Base-by-base conservation (phyloP, 2,329 filamentous ascomycete genomes). In the Apiospora phragmitis region DNA sequence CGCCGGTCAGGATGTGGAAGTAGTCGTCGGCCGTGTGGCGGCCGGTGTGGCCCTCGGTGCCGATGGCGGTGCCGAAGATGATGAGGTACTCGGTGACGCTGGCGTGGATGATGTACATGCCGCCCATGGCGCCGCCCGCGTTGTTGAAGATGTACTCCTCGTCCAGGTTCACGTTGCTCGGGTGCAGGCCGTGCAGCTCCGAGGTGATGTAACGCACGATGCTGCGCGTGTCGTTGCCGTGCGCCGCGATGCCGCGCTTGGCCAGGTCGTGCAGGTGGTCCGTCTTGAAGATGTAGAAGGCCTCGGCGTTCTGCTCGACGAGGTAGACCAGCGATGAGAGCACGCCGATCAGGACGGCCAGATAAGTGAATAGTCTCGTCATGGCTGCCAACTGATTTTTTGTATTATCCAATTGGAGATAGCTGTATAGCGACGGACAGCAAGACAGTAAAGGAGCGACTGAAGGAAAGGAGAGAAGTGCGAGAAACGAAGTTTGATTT, bases 71-170 rank as follows among this genome's bases (percentile, higher is more conserved):
- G 80, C 93, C 94, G 80, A 96, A 97, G 83, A 97, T 91, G 81
- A 97, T 96, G 75, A 97, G 85, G 83, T 97, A 97, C 82, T 97
- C 94, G 26, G 94, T 97, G 72, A 97, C 86, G 79, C 92, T 95
- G 71, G 94, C 93, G 80, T 97, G 94, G 77, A 97, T 91, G 74
- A 97, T 91, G 81, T 94, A 94, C 94, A 97, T 96, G 78, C 89
- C 93, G 70, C 94, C 94, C 94, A 97, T 97, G 68, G 94, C 94
- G 73, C 94, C 94, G 68, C 94, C 94, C 68, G 94, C 94, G 78
- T 97, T 97, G 86, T 97, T 97, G 78, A 97, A 95, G 65, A 97
- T 87, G 94, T 94, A 97, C 81, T 95, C 92, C 83, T 95, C 90
- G 71, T 92, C 84, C 70, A 88, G 79, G 83, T 92, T 94, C 78